Evolutionary conservation across 78 protist species (phyloP).

Genomic region (Thecamonas trahens): DNA sequence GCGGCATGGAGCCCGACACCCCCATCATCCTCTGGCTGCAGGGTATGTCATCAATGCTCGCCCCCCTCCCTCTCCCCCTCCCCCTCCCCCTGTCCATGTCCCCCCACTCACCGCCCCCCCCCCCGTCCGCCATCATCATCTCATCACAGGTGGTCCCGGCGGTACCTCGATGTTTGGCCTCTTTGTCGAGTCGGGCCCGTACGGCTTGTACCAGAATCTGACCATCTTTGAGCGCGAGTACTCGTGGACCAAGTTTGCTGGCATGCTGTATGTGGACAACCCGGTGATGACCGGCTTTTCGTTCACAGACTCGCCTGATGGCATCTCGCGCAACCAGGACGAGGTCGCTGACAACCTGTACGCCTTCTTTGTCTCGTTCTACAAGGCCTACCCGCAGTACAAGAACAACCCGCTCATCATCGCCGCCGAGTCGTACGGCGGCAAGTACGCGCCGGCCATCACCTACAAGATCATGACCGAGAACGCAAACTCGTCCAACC

Average conservation of each 20-base stretch:
- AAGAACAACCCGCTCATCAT: neutral
- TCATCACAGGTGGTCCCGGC: constrained; percentile 50
- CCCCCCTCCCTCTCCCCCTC: no score
- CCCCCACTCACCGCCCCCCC: no score
- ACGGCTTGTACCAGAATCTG: neutral
- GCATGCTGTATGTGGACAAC: constrained; percentile 39
- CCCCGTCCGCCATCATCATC: no score
- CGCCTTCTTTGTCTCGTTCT: neutral
- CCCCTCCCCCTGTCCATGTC: no score
- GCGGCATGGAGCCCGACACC: no score
- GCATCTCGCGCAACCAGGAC: neutral
- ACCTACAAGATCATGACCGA: neutral
- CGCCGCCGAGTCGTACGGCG: constrained; percentile 21
- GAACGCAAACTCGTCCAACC: no score
- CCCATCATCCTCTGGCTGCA: no score
- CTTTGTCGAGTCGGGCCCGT: constrained; percentile 32
- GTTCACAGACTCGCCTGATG: neutral
- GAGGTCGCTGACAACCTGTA: constrained; percentile 1
- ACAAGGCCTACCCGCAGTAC: neutral
- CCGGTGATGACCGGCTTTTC: constrained; percentile 40
- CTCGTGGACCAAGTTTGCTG: constrained; percentile 30
- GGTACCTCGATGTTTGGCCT: constrained; percentile 12
- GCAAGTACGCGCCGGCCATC: constrained; percentile 9
- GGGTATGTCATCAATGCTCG: no score
- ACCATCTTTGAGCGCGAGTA: constrained; percentile 14